Evolutionary conservation across 148 eudicot species (phyloP).

Genomic region (Amaranthus cruentus): DNA sequence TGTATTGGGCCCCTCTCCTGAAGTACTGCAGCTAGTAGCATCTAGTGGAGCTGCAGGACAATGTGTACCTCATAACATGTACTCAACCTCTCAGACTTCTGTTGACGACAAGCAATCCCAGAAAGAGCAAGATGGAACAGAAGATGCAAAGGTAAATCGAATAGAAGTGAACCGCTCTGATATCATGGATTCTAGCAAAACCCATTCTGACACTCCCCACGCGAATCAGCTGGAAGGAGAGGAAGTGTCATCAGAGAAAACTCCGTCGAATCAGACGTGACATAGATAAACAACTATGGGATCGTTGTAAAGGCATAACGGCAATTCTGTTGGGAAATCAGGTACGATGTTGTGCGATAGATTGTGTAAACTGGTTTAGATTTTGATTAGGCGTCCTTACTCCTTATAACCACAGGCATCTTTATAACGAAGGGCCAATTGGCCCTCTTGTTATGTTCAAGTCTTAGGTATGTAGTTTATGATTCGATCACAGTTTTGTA

Average conservation of each 20-base stretch:
- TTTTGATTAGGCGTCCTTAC: constrained; percentile 14
- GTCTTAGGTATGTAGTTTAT: constrained; percentile 10
- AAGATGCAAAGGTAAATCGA: constrained; percentile 16
- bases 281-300: constrained; percentile 11
- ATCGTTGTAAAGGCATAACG: neutral
- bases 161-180: constrained; percentile 20
- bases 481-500: constrained; percentile 39
- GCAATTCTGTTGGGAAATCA: neutral
- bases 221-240: constrained; percentile 27
- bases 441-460: constrained; percentile 23
- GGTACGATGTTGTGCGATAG: constrained; percentile 26
- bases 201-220: constrained; percentile 35
- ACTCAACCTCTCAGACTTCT: constrained; percentile 6
- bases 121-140: constrained; percentile 21
- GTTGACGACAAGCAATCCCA: constrained; percentile 10
- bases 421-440: constrained; percentile 16
- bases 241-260: constrained; percentile 55
- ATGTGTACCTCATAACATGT: constrained; percentile 5
- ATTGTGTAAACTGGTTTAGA: constrained; percentile 16
- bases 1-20: no score
- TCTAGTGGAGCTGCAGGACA: constrained; percentile 37
- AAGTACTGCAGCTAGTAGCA: constrained; percentile 31
- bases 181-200: constrained; percentile 44
- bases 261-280: constrained; percentile 35
- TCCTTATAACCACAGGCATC: constrained; percentile 18